phyloP scores from a whole-genome alignment of 2,329 filamentous ascomycete species.

The Colletotrichum abscissum region DNA sequence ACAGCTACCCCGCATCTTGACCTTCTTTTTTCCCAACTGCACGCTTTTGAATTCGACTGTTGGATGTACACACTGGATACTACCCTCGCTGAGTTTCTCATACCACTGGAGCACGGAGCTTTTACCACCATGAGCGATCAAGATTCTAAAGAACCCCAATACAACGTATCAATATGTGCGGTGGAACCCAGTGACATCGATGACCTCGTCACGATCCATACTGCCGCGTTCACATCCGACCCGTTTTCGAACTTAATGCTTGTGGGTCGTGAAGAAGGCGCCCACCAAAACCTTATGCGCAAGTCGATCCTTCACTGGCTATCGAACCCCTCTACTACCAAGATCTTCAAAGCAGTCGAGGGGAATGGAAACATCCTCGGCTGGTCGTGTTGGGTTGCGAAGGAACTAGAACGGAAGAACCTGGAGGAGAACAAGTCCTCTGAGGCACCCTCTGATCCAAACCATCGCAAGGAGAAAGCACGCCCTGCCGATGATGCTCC shows the following conservation, averaged over 20 bases:
- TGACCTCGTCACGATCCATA: conserved; percentile 2
- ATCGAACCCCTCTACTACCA: not conserved
- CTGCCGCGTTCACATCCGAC: conserved; percentile 11
- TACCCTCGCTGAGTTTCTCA: not conserved
- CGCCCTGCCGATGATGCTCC: too few relatives aligned
- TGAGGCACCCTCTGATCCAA: too few relatives aligned
- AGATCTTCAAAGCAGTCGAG: conserved; percentile 2
- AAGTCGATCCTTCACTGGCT: conserved; percentile 8
- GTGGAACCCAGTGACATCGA: not conserved
- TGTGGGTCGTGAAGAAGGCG: conserved; percentile 3
- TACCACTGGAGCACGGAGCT: too few relatives aligned
- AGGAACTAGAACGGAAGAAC: not conserved
- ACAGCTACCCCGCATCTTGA: not conserved
- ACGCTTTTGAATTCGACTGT: not conserved
- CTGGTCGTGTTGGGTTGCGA: conserved; percentile 17
- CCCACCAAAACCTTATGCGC: conserved; percentile 9
- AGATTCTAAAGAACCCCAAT: not conserved
- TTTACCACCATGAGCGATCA: not conserved
- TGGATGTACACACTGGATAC: too few relatives aligned
- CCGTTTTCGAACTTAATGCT: conserved; percentile 28
- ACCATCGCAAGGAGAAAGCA: not conserved
- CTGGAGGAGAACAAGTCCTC: not conserved
- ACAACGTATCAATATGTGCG: not conserved
- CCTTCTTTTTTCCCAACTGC: not conserved
- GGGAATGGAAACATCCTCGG: not conserved